Evolutionary conservation across 129 eudicot genomes (phyloP).

Genomic region (Tagetes erecta): DNA sequence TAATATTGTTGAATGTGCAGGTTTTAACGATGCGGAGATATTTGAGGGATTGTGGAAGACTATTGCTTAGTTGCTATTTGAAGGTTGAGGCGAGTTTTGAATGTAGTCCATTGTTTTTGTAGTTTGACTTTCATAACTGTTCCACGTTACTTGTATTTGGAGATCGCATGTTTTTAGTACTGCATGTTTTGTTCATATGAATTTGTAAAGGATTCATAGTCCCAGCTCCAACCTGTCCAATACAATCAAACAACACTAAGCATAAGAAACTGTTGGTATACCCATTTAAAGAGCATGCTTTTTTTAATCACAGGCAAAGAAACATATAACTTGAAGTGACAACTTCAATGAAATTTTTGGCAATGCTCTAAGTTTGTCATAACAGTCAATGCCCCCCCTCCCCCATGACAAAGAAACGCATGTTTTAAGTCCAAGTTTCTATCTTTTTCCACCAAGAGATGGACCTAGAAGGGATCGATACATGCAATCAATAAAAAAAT

Average conservation of each 20-base stretch:
- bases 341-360: not conserved
- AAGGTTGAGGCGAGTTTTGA: no score
- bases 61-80: no score
- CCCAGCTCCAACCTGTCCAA: constrained; percentile 97
- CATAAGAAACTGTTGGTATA: not conserved
- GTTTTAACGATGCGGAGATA: no score
- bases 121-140: no score
- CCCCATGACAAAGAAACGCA: no score
- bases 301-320: constrained; percentile 3
- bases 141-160: no score
- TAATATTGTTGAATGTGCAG: no score
- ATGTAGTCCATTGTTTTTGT: no score
- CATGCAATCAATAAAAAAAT: constrained; percentile 19
- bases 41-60: no score
- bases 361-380: not conserved
- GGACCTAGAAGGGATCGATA: constrained; percentile 59
- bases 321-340: not conserved
- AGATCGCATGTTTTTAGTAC: no score
- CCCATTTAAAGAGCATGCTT: constrained; percentile 9
- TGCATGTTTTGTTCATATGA: no score
- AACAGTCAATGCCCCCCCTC: constrained; percentile 12
- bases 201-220: constrained; percentile 97
- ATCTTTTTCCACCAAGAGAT: constrained; percentile 78
- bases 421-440: constrained; percentile 73
- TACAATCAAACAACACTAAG: constrained; percentile 27